These are phyloP conservation scores for Colletotrichum navitas DNA, from an alignment of 2,329 filamentous ascomycete species.

Conservation along the genomic window DNA sequence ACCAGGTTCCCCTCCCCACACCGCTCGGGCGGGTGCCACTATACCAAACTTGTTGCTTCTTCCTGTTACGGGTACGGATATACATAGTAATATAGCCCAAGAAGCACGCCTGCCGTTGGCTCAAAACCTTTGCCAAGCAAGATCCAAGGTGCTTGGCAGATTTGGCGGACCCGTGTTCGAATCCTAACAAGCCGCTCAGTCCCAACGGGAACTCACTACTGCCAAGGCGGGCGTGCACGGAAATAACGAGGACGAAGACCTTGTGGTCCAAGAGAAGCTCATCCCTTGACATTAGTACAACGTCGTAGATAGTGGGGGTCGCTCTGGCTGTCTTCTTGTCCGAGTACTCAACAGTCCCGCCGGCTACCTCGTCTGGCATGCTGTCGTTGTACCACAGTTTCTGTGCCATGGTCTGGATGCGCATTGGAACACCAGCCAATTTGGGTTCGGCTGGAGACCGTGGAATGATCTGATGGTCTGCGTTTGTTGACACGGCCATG, in stretches of 20 bases:
- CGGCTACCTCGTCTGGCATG: not conserved
- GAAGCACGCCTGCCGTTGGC: not conserved
- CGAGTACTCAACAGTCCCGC: not conserved
- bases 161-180: not conserved
- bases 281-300: conserved; percentile 22
- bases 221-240: not conserved
- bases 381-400: not conserved
- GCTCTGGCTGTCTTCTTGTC: not conserved
- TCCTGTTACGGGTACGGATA: not conserved
- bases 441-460: not conserved
- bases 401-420: not conserved
- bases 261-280: conserved; percentile 30
- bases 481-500: not conserved
- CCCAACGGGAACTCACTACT: not conserved
- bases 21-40: not conserved
- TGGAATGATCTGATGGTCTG: not conserved
- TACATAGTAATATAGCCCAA: not conserved
- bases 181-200: conserved; percentile 1
- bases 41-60: not conserved
- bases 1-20: not conserved
- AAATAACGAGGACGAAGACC: not conserved
- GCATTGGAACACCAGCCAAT: not conserved
- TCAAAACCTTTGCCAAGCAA: conserved; percentile 8
- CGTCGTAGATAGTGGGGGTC: not conserved
- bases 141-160: conserved; percentile 13